phyloP scores from a whole-genome alignment of 2,329 filamentous ascomycete genomes.

The Epichloe gansuensis region DNA sequence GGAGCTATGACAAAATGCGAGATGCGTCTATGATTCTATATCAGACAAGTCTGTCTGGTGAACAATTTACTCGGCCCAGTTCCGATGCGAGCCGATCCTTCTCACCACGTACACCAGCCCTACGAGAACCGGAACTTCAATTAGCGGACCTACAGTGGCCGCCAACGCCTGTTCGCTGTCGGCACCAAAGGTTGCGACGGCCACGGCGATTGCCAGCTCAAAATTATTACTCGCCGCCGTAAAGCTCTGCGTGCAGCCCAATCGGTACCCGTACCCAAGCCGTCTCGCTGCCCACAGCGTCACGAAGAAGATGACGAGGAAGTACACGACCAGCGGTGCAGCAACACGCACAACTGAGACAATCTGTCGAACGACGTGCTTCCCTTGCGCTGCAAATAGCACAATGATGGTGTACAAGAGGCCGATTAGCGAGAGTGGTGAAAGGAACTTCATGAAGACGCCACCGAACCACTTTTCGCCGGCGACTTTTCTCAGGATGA shows the following conservation, averaged over 20 bases:
- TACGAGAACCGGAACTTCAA: constrained; percentile 76
- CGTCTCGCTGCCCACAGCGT: constrained; percentile 51
- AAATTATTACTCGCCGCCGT: constrained; percentile 91
- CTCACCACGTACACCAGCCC: constrained; percentile 57
- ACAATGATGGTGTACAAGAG: constrained; percentile 80
- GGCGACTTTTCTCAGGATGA: constrained; percentile 42
- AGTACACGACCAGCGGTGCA: constrained; percentile 73
- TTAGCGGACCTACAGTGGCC: constrained; percentile 70
- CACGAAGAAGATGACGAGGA: constrained; percentile 58
- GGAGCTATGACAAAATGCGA: too few relatives aligned
- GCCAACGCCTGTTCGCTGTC: constrained; percentile 72
- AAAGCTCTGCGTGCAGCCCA: constrained; percentile 69
- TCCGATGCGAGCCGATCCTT: constrained; percentile 5
- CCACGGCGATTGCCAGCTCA: constrained; percentile 81
- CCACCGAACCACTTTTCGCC: constrained; percentile 52
- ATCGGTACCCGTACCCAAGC: constrained; percentile 62
- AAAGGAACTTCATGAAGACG: constrained; percentile 56
- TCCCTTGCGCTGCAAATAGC: constrained; percentile 72
- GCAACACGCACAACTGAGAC: constrained; percentile 71
- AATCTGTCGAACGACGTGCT: constrained; percentile 68
- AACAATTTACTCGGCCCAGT: constrained; percentile 1
- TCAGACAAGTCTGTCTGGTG: background rate
- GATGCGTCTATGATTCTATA: background rate
- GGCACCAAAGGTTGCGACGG: constrained; percentile 67
- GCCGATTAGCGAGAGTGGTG: constrained; percentile 69